phyloP scores from a whole-genome alignment of 2,329 filamentous ascomycete species.

The Calonectria ilicicola region DNA sequence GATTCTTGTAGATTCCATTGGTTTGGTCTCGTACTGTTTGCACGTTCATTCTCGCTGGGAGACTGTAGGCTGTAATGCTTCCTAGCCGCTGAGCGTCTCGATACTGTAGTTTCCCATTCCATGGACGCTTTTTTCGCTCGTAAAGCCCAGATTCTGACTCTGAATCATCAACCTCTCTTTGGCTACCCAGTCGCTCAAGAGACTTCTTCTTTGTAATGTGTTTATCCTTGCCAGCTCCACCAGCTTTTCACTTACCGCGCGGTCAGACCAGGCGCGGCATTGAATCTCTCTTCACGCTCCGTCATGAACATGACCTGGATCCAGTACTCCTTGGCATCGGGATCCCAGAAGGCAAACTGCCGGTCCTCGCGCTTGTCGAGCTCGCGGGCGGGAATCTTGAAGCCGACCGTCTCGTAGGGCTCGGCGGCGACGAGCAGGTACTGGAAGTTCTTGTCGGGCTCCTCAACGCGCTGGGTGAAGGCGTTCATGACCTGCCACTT shows the following conservation, averaged over 20 bases:
- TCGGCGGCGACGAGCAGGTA: slow-evolving; percentile 96
- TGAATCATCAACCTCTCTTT: neutral
- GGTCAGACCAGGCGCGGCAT: slow-evolving; percentile 71
- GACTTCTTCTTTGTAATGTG: neutral
- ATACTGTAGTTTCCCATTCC: neutral
- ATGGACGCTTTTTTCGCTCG: neutral
- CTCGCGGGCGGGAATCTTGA: slow-evolving; percentile 95
- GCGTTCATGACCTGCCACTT: slow-evolving; percentile 98
- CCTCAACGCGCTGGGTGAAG: slow-evolving; percentile 94
- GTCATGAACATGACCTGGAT: slow-evolving; percentile 98
- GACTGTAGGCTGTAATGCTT: neutral
- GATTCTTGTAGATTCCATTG: slow-evolving; percentile 10
- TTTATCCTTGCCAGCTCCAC: neutral
- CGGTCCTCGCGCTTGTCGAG: slow-evolving; percentile 89
- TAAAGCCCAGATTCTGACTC: too few species aligned
- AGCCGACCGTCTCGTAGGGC: slow-evolving; percentile 96
- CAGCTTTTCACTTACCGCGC: slow-evolving; percentile 52
- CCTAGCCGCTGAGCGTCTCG: neutral
- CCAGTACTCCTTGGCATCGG: slow-evolving; percentile 97
- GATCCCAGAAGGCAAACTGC: slow-evolving; percentile 96
- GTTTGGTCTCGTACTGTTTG: slow-evolving; percentile 27
- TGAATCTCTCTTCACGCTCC: slow-evolving; percentile 92
- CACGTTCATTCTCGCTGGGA: neutral
- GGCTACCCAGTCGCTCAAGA: neutral
- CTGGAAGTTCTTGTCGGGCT: slow-evolving; percentile 93